Conservation (phyloP, 805 yeast species). For the Myxozyma sirexii region DNA sequence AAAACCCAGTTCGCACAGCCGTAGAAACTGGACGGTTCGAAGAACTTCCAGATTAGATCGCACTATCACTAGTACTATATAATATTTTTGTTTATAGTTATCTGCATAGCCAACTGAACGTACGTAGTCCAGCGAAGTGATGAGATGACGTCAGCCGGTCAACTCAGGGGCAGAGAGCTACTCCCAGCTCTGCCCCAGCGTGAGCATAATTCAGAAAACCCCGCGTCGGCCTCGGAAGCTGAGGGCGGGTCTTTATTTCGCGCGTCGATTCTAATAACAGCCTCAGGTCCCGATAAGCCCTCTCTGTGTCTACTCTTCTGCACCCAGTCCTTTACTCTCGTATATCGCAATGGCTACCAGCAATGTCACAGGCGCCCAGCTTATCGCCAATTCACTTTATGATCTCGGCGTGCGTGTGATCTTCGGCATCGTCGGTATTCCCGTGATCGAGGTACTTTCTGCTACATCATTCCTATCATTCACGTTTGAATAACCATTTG, state of each 20-base stretch:
- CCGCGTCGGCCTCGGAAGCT: not conserved
- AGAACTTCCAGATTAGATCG: slow-evolving; percentile 1
- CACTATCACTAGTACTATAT: not conserved
- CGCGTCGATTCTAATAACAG: not conserved
- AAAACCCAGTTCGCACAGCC: slow-evolving; percentile 48
- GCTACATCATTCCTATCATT: not conserved
- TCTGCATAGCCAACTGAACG: not conserved
- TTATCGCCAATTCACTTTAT: slow-evolving; percentile 54
- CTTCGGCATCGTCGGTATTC: slow-evolving; percentile 76
- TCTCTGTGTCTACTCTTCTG: not conserved
- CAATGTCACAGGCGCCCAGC: slow-evolving; percentile 39
- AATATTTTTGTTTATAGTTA: too few species aligned
- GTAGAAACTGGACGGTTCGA: slow-evolving; percentile 25
- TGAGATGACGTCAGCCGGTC: not conserved
- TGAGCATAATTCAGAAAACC: not conserved
- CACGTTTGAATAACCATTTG: not conserved
- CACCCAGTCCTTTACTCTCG: not conserved
- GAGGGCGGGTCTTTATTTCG: not conserved
- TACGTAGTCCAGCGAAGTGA: not conserved
- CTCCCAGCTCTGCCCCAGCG: not conserved
- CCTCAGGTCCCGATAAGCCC: not conserved
- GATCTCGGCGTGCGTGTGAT: slow-evolving; percentile 57
- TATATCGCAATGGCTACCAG: slow-evolving; percentile 11
- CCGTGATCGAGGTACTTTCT: slow-evolving; percentile 62
- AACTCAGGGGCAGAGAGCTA: slow-evolving; percentile 3